These are phyloP conservation scores for Tricholoma sp. DNA, from an alignment of 768 basidiomycete genomes.

Conservation along the genomic window DNA sequence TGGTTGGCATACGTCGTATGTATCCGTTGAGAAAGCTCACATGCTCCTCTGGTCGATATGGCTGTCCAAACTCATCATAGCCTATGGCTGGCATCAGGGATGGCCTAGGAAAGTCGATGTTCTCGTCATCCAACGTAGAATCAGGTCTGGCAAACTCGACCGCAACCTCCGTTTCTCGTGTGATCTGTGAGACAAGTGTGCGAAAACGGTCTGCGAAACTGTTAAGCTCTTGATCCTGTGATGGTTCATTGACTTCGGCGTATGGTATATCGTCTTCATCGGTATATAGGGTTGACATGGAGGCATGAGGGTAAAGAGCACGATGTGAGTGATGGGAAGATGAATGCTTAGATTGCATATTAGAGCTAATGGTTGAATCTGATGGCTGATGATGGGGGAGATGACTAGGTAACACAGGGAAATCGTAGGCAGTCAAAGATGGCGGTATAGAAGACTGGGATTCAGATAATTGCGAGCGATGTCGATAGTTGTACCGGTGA, in stretches of 20 bases:
- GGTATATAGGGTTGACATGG: conserved; percentile 8
- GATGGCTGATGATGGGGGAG: conserved; percentile 13
- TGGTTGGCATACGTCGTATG: conserved; percentile 76
- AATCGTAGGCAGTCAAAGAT: conserved; percentile 8
- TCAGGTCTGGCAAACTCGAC: conserved; percentile 31
- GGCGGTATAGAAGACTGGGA: conserved; percentile 14
- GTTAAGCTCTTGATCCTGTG: conserved; percentile 31
- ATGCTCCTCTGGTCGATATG: conserved; percentile 44
- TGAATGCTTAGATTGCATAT: conserved; percentile 13
- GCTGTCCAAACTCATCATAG: conserved; percentile 44
- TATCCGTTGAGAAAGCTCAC: conserved; percentile 59
- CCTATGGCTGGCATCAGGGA: conserved; percentile 26
- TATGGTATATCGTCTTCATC: conserved; percentile 8
- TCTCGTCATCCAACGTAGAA: background rate
- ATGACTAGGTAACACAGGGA: background rate
- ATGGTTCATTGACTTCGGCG: conserved; percentile 1
- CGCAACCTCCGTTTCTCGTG: conserved; percentile 48
- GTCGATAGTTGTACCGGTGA: conserved; percentile 8
- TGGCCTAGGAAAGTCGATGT: background rate
- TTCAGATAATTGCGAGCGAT: conserved; percentile 10
- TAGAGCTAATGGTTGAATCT: conserved; percentile 16
- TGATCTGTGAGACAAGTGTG: conserved; percentile 43
- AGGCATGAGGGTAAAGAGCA: conserved; percentile 8
- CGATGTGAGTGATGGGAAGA: conserved; percentile 9
- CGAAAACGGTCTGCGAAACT: conserved; percentile 48